These are phyloP conservation scores for Termitomyces sp. DNA, from an alignment of 768 basidiomycete species.

Conservation along the genomic window DNA sequence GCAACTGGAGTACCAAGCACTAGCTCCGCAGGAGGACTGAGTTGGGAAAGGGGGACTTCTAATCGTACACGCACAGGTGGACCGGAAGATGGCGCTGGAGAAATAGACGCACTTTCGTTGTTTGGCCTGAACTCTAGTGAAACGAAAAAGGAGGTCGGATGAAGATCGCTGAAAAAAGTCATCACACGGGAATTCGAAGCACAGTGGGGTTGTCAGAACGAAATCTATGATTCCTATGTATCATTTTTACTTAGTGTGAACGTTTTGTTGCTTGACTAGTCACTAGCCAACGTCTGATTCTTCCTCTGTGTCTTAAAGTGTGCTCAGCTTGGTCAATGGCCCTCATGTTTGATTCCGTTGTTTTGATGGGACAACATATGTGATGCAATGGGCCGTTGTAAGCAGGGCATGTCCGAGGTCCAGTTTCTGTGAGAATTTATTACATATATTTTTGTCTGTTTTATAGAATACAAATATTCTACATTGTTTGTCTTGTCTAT, in stretches of 20 bases:
- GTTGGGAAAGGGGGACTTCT: constrained; percentile 6
- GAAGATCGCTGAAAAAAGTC: background rate
- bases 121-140: constrained; percentile 5
- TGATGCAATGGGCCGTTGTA: too few relatives aligned
- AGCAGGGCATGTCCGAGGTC: too few relatives aligned
- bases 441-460: too few relatives aligned
- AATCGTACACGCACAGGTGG: background rate
- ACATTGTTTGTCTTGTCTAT: too few relatives aligned
- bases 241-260: background rate
- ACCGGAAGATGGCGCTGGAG: background rate
- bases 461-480: too few relatives aligned
- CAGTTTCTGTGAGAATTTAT: too few relatives aligned
- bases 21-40: background rate
- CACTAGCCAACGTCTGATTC: too few relatives aligned
- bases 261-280: background rate
- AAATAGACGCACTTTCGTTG: constrained; percentile 2
- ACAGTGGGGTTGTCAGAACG: background rate
- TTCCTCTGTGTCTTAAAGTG: too few relatives aligned
- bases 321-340: too few relatives aligned
- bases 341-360: too few relatives aligned
- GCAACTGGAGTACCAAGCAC: background rate
- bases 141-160: constrained; percentile 8
- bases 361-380: too few relatives aligned
- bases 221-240: background rate
- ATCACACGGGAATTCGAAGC: background rate